These are phyloP conservation scores for Pelagomonas calceolata DNA, from an alignment of 108 stramenopile genomes.

Conservation along the genomic window DNA sequence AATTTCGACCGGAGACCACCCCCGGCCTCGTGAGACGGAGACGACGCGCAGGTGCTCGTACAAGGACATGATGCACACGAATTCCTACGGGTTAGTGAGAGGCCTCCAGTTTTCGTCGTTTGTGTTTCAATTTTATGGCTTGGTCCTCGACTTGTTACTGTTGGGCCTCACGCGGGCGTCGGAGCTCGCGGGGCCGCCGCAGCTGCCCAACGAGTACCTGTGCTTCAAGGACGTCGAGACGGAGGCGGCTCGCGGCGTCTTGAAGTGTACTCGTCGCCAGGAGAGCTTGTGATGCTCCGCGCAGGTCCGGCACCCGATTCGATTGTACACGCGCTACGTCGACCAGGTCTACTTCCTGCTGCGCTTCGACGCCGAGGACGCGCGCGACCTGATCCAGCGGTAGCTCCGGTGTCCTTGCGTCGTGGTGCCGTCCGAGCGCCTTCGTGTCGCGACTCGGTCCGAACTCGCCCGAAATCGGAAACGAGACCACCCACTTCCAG, in stretches of 20 bases:
- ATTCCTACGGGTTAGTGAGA: conserved; percentile 90
- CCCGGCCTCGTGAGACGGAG: no score
- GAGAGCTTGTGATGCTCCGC: not conserved
- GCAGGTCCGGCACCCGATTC: conserved; percentile 76
- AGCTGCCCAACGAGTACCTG: conserved; percentile 91
- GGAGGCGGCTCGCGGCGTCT: no score
- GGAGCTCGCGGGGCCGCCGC: conserved; percentile 91
- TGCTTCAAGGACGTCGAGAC: conserved; percentile 87
- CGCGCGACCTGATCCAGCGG: conserved; percentile 93
- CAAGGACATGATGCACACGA: conserved; percentile 99
- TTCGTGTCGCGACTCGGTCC: no score
- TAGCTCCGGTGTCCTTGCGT: no score
- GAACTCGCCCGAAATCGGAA: no score
- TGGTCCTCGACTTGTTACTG: conserved; percentile 87
- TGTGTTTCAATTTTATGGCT: conserved; percentile 93
- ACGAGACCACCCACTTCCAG: no score
- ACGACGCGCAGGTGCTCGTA: conserved; percentile 69
- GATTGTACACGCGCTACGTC: conserved; percentile 93
- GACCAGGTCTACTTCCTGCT: conserved; percentile 94
- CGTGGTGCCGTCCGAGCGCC: no score
- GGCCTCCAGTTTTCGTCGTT: conserved; percentile 92
- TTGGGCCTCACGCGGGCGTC: conserved; percentile 89
- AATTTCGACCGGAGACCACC: no score
- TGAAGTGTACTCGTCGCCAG: no score
- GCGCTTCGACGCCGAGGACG: conserved; percentile 84